Evolutionary conservation across 139 green algal genomes (phyloP), one percentile per base, ranked within the genome.

Genomic region (Astrephomene gubernaculifera): DNA sequence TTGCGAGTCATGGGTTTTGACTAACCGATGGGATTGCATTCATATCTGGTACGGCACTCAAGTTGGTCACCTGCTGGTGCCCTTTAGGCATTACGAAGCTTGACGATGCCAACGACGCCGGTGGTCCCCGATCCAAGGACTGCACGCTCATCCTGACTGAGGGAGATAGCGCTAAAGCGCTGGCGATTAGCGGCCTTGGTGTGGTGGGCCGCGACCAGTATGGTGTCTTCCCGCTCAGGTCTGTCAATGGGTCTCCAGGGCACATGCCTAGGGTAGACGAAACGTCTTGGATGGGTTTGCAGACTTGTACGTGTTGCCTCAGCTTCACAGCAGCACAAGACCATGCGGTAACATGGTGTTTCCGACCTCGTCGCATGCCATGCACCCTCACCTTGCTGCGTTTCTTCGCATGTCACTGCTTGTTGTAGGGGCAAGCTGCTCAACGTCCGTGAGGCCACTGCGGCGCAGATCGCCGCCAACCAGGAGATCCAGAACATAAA

Each of bases 101-200:
- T 74, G 94, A 98, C 43, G 98, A 99, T 83, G 98, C 98, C 67
- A 99, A 99, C 83, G 94, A 99, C 65, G 98, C 98, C 0, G 98
- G 98, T 71, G 94, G 93, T 0, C 87, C 92, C 35, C 95, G 96
- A 86, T 97, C 92, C 14, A 75, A 95, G 82, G 33, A 96, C 36
- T 99, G 98, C 95, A 99, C 98, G 29, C 92, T 99, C n/a, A 99
- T 99, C 90, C 92, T 99, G 53, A 99, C 98, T 0, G 98, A 99
- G 92, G 98, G 98, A 61, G 98, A 99, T 92, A 97, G 92, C 22
- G 98, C 98, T 72, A 99, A 99, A 92, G 86, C 98, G 5, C 93
- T 99, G 86, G 98, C 97, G 35, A 95, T 99, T 70, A 95, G 88
- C 41, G 98, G 98, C 19, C 92, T 99, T 6, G 94, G 89, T 81